Evolutionary conservation across 495 filamentous ascomycete genomes (phyloP).

Genomic region (Podospora pseudopauciseta): DNA sequence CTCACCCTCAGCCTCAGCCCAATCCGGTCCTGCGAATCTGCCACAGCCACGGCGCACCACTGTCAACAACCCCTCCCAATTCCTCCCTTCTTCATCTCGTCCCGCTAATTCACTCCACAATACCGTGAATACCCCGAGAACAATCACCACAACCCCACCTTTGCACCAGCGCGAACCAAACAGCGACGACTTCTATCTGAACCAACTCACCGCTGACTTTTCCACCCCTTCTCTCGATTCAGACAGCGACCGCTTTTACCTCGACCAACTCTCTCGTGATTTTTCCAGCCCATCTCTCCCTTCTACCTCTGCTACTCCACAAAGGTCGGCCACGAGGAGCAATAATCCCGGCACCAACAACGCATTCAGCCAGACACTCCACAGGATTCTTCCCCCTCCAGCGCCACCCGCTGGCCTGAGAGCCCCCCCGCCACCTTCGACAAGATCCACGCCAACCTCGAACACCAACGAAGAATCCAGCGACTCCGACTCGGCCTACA

Average conservation of each 20-base stretch:
- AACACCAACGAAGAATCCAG: not conserved
- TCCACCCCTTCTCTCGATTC: constrained; percentile 36
- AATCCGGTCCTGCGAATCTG: not conserved
- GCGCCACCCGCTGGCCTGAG: not conserved
- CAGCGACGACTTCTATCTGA: constrained; percentile 33
- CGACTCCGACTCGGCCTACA: not conserved
- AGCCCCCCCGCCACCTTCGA: not conserved
- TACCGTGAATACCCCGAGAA: not conserved
- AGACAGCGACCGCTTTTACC: constrained; percentile 30
- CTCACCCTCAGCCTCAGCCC: too few species aligned
- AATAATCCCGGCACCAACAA: not conserved
- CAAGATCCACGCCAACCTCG: not conserved
- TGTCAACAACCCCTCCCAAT: not conserved
- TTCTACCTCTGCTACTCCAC: not conserved
- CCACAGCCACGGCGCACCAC: not conserved
- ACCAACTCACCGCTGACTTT: constrained; percentile 32
- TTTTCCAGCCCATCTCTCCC: not conserved
- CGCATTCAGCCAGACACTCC: not conserved
- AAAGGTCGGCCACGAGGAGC: not conserved
- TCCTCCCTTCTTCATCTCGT: not conserved
- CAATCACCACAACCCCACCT: not conserved
- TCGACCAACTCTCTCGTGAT: not conserved
- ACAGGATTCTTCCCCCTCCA: not conserved
- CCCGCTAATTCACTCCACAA: not conserved
- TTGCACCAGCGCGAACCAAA: constrained; percentile 13